Evolutionary conservation across 176 grass and related monocot species (phyloP).

Genomic region (Triticum dicoccoides): DNA sequence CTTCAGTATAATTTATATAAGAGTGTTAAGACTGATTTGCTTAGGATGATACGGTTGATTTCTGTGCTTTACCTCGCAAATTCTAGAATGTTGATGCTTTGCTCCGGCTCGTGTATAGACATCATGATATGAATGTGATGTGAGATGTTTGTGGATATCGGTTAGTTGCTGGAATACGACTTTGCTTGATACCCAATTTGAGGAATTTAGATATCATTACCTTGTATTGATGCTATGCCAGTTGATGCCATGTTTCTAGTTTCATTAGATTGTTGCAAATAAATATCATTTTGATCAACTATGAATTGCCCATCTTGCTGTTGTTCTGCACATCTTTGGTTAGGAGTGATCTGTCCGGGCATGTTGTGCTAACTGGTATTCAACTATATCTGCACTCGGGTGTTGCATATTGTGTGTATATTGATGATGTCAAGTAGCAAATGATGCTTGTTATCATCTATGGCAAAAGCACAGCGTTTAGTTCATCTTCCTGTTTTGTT

Average conservation of each 20-base stretch:
- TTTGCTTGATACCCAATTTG: neutral
- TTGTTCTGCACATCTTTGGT: neutral
- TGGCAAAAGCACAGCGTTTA: no score
- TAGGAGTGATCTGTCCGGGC: neutral
- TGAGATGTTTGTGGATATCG: neutral
- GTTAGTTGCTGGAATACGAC: neutral
- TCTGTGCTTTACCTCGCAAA: neutral
- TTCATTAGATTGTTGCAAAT: no score
- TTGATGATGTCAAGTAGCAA: no score
- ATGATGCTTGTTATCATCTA: no score
- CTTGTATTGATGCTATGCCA: neutral
- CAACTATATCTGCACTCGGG: neutral
- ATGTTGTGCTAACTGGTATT: neutral
- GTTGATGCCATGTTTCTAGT: neutral
- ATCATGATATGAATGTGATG: conserved; percentile 14
- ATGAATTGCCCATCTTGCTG: neutral
- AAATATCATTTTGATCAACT: neutral
- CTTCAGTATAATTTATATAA: no score
- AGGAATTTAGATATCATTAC: neutral
- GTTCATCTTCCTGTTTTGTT: neutral
- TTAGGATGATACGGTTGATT: neutral
- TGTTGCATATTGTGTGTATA: neutral
- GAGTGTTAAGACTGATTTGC: no score
- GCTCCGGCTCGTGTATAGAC: neutral
- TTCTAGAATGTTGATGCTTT: neutral